A percentile compares a stretch with the other conserved stretches of the same genome.
These are phyloP conservation scores for Arthrobotrys musiformis DNA, from an alignment of 2,329 filamentous ascomycete species.

Conservation along the genomic window DNA sequence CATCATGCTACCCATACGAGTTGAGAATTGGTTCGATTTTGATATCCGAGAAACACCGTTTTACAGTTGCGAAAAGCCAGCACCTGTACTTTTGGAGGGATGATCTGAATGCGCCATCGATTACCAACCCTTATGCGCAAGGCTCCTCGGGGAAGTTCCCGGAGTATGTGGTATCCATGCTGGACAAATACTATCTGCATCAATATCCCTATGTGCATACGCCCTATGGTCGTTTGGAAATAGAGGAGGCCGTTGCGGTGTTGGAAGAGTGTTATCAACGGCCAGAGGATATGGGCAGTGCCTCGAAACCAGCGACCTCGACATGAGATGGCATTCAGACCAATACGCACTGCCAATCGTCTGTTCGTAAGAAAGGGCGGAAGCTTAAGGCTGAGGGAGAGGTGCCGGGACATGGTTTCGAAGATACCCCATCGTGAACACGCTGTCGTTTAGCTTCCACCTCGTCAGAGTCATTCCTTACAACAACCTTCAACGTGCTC, in stretches of 20 bases:
- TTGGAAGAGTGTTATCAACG: constrained; percentile 19
- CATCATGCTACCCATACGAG: not conserved
- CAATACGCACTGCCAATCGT: not conserved
- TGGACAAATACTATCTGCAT: constrained; percentile 4
- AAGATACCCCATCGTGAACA: not conserved
- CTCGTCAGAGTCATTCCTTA: not conserved
- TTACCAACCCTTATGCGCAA: not conserved
- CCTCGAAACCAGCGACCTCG: not conserved
- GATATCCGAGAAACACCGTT: constrained; percentile 30
- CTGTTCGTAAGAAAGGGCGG: not conserved
- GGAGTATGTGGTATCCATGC: not conserved
- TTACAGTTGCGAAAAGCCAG: not conserved
- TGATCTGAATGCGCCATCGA: not conserved
- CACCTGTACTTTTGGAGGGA: constrained; percentile 3
- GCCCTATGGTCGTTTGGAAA: not conserved
- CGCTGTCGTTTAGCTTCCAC: not conserved
- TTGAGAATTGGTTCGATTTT: not conserved
- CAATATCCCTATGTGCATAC: not conserved
- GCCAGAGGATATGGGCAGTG: constrained; percentile 24
- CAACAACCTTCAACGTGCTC: not conserved
- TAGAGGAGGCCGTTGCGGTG: not conserved
- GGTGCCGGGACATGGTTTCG: not conserved
- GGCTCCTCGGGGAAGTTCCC: not conserved
- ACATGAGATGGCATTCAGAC: not conserved
- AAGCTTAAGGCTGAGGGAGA: not conserved